phyloP scores from a whole-genome alignment of 441 rosid genomes.

The Jatropha podagrica region DNA sequence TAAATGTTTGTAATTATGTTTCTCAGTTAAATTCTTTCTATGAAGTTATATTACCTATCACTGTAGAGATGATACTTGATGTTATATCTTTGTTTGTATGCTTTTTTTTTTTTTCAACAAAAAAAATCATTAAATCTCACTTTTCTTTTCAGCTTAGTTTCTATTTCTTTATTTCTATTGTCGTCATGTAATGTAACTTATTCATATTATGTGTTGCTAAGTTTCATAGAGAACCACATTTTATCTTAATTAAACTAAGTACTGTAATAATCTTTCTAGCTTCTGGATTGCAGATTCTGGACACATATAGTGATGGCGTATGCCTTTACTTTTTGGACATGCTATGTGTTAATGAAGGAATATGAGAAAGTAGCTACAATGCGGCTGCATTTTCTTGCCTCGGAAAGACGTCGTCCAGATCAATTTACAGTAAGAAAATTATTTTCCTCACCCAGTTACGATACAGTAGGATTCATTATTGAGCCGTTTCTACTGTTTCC shows the following conservation, averaged over 20 bases:
- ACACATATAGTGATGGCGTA: constrained; percentile 78
- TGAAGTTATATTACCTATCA: neutral
- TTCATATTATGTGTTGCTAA: neutral
- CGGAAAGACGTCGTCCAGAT: constrained; percentile 89
- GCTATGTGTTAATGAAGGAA: constrained; percentile 73
- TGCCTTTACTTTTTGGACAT: constrained; percentile 90
- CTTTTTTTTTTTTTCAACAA: neutral
- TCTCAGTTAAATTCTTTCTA: neutral
- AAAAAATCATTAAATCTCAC: neutral
- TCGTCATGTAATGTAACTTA: too few relatives aligned
- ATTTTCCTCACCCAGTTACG: constrained; percentile 10
- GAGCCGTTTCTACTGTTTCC: constrained; percentile 9
- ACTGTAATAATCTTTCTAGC: neutral
- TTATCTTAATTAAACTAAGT: constrained; percentile 6
- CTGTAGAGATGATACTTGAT: neutral
- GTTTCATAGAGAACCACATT: neutral
- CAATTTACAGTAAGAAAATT: constrained; percentile 73
- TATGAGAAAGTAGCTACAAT: constrained; percentile 72
- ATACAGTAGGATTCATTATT: constrained; percentile 3
- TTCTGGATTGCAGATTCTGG: constrained; percentile 47
- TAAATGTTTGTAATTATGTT: neutral
- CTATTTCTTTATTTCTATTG: too few relatives aligned
- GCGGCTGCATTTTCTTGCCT: constrained; percentile 85
- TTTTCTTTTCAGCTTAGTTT: neutral
- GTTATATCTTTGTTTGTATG: neutral